Conservation (phyloP, 352 stramenopile genomes). For the Phytophthora multivora region DNA sequence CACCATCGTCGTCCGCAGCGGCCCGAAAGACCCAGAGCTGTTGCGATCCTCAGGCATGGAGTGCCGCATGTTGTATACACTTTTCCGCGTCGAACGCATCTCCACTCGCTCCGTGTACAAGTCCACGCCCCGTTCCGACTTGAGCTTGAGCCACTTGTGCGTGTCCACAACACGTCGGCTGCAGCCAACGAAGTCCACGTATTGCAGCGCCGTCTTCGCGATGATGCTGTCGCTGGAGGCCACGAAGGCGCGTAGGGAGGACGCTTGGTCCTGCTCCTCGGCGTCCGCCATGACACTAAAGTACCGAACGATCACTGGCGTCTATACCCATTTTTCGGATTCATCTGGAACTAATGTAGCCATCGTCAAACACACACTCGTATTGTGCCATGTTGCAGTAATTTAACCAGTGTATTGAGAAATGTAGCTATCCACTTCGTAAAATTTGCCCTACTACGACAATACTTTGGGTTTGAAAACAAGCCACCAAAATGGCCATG, state of each 20-base stretch:
- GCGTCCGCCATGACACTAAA: slow-evolving; percentile 2
- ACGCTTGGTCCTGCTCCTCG: slow-evolving; percentile 10
- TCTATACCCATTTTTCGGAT: neutral
- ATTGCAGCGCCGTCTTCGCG: slow-evolving; percentile 53
- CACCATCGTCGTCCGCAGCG: slow-evolving; percentile 43
- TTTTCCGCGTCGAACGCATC: slow-evolving; percentile 10
- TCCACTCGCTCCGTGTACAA: slow-evolving; percentile 64
- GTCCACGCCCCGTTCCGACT: slow-evolving; percentile 45
- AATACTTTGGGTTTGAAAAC: no score
- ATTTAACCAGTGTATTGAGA: neutral
- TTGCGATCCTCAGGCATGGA: slow-evolving; percentile 20
- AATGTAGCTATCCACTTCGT: neutral
- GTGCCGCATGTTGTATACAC: slow-evolving; percentile 1
- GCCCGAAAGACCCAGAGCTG: slow-evolving; percentile 15
- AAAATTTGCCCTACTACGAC: neutral
- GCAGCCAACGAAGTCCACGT: slow-evolving; percentile 51
- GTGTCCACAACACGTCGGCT: slow-evolving; percentile 43
- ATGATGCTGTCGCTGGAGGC: slow-evolving; percentile 60
- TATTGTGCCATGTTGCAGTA: neutral
- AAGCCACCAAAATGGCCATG: no score
- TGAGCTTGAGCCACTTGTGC: slow-evolving; percentile 47
- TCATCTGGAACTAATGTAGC: slow-evolving; percentile 14
- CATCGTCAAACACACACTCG: no score
- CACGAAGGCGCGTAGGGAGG: slow-evolving; percentile 46
- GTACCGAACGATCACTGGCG: neutral